Base-by-base conservation (phyloP, 345 rosid species). In the Gossypium sturtianum region DNA sequence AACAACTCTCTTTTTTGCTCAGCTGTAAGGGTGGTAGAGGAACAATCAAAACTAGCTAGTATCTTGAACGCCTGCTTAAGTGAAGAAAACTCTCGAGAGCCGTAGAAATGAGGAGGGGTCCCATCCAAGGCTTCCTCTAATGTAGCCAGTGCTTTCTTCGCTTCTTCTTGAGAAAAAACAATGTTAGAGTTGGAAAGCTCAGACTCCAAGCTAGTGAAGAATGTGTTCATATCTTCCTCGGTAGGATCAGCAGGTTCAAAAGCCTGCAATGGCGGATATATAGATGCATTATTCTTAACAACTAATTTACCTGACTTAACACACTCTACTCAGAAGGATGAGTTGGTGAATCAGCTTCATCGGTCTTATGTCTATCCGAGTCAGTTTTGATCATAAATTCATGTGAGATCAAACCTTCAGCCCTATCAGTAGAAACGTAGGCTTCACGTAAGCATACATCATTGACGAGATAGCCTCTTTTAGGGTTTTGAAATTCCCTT, bases 391-490 rank as follows among this genome's bases (percentile, higher is more conserved):
- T 34, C 41, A 34, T 34, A 0, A 34, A 34, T 34, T 34, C 41
- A 0, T 34, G 41, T 34, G 38, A 34, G 38, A 34, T 34, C 6
- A 34, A 34, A 34, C 38, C 38, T 17, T 23, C 2, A 61, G 65
- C 29, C 19, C 43, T 7, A 15, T 61, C 19, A 0, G 66, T 61
- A 19, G 10, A 27, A 27, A 27, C 1, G 43, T 13, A 1, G 7
- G 11, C 66, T 15, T 61, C 66, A 7, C 15, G 11, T 61, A 27
- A 27, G 43, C 43, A 61, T 27, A 17, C 10, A 66, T 88, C 88
- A 75, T 84, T 80, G 76, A 83, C 84, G 41, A 86, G 75, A 77
- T 71, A 88, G 52, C 89, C 92, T 81, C 85, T 85, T 15, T 73
- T 43, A 23, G 89, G 86, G 47, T 84, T 29, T 29, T 29, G 38